These are phyloP conservation scores for Dothideomycetes sp. DNA, from an alignment of 2,329 filamentous ascomycete genomes.

Conservation along the genomic window DNA sequence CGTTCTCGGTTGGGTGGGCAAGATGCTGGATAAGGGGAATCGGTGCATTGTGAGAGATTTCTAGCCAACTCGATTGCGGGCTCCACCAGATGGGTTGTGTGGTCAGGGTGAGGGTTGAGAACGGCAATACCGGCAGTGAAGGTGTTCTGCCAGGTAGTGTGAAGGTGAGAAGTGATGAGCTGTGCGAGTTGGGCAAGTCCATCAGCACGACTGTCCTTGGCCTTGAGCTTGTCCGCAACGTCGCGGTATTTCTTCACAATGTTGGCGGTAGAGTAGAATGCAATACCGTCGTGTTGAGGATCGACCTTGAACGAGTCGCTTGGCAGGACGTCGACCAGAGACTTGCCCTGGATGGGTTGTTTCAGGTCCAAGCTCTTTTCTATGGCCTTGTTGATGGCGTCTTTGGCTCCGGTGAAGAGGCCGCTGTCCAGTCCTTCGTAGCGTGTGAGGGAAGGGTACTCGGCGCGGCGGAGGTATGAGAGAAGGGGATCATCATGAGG, in stretches of 20 bases:
- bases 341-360: constrained; percentile 51
- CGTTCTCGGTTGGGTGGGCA: constrained; percentile 73
- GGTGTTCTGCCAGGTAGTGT: constrained; percentile 70
- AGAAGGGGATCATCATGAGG: constrained; percentile 61
- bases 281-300: constrained; percentile 53
- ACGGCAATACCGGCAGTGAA: constrained; percentile 71
- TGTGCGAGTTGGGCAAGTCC: constrained; percentile 57
- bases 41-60: constrained; percentile 64
- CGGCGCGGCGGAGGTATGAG: constrained; percentile 60
- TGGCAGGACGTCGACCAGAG: constrained; percentile 51
- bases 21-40: constrained; percentile 59
- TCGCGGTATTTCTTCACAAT: constrained; percentile 57
- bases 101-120: constrained; percentile 64
- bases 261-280: constrained; percentile 59
- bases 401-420: constrained; percentile 60
- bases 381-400: constrained; percentile 31
- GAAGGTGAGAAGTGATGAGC: constrained; percentile 76
- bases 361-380: constrained; percentile 27
- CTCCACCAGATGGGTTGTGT: constrained; percentile 62
- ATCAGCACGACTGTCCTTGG: constrained; percentile 37
- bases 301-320: constrained; percentile 55
- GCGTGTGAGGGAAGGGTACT: constrained; percentile 62
- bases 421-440: constrained; percentile 62
- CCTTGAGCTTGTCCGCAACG: constrained; percentile 51
- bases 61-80: constrained; percentile 62